Evolutionary conservation across 768 basidiomycete genomes (phyloP).

Genomic region (Termitomyces sp.): DNA sequence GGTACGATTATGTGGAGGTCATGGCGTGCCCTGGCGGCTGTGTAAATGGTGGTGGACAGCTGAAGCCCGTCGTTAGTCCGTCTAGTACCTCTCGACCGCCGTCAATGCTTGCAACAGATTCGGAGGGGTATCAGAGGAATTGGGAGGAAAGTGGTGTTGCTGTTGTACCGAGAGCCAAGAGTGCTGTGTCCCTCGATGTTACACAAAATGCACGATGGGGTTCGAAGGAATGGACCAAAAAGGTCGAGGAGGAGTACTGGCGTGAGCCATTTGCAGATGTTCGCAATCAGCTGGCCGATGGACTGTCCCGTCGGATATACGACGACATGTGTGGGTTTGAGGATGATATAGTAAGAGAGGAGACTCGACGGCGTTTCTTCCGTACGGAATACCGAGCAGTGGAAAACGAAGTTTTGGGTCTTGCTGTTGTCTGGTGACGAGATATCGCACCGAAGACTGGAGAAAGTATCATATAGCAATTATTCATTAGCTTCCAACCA

Average conservation of each 20-base stretch:
- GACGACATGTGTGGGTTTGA: constrained; percentile 24
- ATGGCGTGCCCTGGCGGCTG: constrained; percentile 99
- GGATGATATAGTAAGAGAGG: constrained; percentile 35
- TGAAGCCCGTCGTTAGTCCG: constrained; percentile 31
- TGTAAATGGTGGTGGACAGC: constrained; percentile 95
- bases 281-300: constrained; percentile 25
- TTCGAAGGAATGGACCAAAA: constrained; percentile 74
- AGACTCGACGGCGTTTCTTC: constrained; percentile 42
- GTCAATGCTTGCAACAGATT: constrained; percentile 30
- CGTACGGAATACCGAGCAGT: constrained; percentile 83
- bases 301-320: constrained; percentile 23
- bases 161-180: constrained; percentile 12
- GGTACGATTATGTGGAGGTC: constrained; percentile 91
- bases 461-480: background rate
- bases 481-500: background rate
- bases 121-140: constrained; percentile 61
- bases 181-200: constrained; percentile 8
- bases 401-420: constrained; percentile 75
- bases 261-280: constrained; percentile 16
- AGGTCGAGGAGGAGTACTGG: constrained; percentile 86
- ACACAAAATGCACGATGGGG: constrained; percentile 65
- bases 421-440: constrained; percentile 66
- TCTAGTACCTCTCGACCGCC: background rate
- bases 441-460: background rate
- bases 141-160: constrained; percentile 54